Percentiles rank a stretch among this genome's conserved stretches.
phyloP scores from a whole-genome alignment of 768 basidiomycete species.

The Brasilioporus rufonigricans region DNA sequence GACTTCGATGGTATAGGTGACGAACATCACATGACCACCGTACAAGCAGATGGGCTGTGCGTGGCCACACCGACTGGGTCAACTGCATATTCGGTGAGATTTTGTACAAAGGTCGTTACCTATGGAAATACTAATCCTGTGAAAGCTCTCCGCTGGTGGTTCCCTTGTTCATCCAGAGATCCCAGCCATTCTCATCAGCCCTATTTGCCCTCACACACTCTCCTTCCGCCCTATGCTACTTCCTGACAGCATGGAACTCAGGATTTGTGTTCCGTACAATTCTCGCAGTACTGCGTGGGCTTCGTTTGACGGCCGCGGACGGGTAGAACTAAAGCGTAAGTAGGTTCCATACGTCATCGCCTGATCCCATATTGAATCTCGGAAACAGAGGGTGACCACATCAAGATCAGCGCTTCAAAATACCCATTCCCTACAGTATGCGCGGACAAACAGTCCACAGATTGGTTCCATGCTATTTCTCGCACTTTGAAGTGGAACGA shows the following conservation, averaged over 20 bases:
- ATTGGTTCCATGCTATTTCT: conserved; percentile 98
- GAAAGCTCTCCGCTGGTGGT: conserved; percentile 88
- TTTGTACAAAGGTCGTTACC: not conserved
- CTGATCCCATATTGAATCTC: conserved; percentile 6
- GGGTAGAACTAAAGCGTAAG: conserved; percentile 94
- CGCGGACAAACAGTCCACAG: conserved; percentile 94
- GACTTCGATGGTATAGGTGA: conserved; percentile 60
- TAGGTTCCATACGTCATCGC: conserved; percentile 8
- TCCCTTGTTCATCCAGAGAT: conserved; percentile 98
- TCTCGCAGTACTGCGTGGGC: conserved; percentile 98
- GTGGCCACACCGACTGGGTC: conserved; percentile 97
- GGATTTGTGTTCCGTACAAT: conserved; percentile 99
- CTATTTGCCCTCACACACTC: conserved; percentile 97
- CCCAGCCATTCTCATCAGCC: conserved; percentile 92
- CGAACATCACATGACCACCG: conserved; percentile 98
- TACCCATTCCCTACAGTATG: conserved; percentile 99
- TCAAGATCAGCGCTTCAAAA: conserved; percentile 95
- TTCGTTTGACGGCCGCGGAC: conserved; percentile 95
- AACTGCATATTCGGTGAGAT: conserved; percentile 90
- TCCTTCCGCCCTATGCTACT: conserved; percentile 99
- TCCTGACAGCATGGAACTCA: conserved; percentile 97
- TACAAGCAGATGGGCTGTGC: conserved; percentile 95
- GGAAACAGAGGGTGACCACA: conserved; percentile 91
- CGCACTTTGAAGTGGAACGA: conserved; percentile 99
- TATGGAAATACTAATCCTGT: conserved; percentile 8